Evolutionary conservation across 306 rosid species (phyloP).

Genomic region (Cucumis hystrix): DNA sequence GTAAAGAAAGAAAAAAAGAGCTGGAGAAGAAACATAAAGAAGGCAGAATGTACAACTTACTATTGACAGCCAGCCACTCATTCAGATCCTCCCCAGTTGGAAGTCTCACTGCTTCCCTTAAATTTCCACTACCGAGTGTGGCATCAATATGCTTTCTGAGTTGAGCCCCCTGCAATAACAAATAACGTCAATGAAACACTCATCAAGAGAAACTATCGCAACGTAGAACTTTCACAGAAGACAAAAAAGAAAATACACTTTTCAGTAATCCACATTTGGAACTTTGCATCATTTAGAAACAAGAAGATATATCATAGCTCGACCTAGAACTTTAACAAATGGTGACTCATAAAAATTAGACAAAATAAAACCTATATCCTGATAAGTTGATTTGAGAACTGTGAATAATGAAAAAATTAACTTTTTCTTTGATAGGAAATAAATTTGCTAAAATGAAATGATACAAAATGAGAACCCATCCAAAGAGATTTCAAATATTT

Average conservation of each 20-base stretch:
- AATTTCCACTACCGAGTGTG: constrained; percentile 91
- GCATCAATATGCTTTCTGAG: constrained; percentile 98
- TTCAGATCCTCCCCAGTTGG: constrained; percentile 98
- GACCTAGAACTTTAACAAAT: neutral
- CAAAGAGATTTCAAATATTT: too few species aligned
- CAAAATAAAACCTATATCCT: neutral
- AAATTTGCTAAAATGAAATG: too few species aligned
- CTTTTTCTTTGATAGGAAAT: too few species aligned
- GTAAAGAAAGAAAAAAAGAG: neutral
- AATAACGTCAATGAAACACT: neutral
- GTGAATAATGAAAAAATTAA: neutral
- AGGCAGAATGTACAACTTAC: constrained; percentile 24
- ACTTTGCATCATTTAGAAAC: neutral
- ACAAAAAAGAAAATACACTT: neutral
- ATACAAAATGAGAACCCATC: too few species aligned
- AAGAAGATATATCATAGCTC: neutral
- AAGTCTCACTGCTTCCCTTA: constrained; percentile 98
- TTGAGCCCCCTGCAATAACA: constrained; percentile 84
- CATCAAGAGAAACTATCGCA: neutral
- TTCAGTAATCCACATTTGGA: neutral
- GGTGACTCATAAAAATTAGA: neutral
- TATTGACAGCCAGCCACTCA: constrained; percentile 99
- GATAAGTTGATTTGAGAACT: neutral
- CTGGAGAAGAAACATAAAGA: neutral
- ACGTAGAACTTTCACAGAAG: neutral